Base-by-base conservation (phyloP, 2,329 filamentous ascomycete genomes). In the Fusarium sp. region DNA sequence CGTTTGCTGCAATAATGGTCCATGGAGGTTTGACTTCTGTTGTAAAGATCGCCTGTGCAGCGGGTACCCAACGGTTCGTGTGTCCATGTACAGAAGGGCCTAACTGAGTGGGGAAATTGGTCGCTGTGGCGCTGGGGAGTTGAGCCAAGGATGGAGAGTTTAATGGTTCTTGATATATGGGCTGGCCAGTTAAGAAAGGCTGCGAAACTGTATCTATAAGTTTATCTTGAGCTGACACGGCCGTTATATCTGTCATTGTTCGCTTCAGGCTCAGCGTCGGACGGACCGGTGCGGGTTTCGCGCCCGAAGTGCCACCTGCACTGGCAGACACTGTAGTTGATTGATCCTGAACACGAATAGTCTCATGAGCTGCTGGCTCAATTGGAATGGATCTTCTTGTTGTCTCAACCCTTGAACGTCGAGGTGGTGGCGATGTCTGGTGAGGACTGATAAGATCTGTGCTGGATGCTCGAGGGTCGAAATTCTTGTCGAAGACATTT, bases 1-100 rank as follows among this genome's bases (percentile, higher is more conserved):
- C 96, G 79, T 99, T 99, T 54, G 96, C 96, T 6, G 96, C 94
- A 58, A 98, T 89, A 66, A 99, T 98, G 2, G 95, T 99, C 93
- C 94, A 99, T 6, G 95, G 96, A 13, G 94, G 89, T 71, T 92
- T 91, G 18, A 93, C 88, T 81, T 97, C 94, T n/a, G 96, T 99
- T 12, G 95, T 97, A 80, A 99, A 99, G 63, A 99, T 98, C 58
- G 96, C 96, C 81, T 99, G 96, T 9, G 95, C 93, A 45, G 94
- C 93, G 12, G 94, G 94, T 18, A 93, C 91, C 91, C 94, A 97
- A 80, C 96, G 90, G 76, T 93, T 96, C 64, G 94, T 93, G 81
- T 98, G 95, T 13, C 93, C 93, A 81, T 98, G 95, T n/a, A 93
- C 88, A 14, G 88, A 85, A 20, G 91, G 85, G 15, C 85, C 86